These are phyloP conservation scores for Hemileia vastatrix DNA, from an alignment of 1,284 basidiomycete species.

Conservation along the genomic window DNA sequence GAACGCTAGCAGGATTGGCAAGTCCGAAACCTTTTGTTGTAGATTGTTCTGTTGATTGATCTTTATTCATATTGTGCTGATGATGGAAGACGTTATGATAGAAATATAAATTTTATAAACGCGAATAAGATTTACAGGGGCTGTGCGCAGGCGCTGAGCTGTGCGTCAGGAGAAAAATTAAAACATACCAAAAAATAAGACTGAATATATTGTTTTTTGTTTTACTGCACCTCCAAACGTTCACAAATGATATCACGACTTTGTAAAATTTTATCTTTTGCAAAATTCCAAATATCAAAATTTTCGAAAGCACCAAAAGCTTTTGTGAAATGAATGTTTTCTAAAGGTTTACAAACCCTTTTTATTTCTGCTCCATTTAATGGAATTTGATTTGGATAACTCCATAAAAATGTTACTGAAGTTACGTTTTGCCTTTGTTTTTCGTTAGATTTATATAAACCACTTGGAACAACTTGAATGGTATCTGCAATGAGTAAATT, in stretches of 20 bases:
- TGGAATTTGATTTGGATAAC: constrained; percentile 31
- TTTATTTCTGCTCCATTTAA: constrained; percentile 23
- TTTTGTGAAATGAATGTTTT: constrained; percentile 25
- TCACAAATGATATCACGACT: constrained; percentile 24
- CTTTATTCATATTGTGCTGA: no score
- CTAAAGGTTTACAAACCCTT: constrained; percentile 25
- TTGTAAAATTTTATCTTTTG: constrained; percentile 30
- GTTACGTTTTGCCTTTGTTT: constrained; percentile 22
- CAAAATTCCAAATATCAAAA: constrained; percentile 27
- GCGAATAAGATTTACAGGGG: no score
- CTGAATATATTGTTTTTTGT: no score
- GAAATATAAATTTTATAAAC: no score
- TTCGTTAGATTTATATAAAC: constrained; percentile 25
- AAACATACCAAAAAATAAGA: no score
- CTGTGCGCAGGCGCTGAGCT: no score
- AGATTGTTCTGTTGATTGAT: no score
- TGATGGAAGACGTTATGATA: no score
- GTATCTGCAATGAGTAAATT: constrained; percentile 28
- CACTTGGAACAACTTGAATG: constrained; percentile 28
- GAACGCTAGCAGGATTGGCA: no score
- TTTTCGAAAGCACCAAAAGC: constrained; percentile 29
- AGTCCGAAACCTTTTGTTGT: no score
- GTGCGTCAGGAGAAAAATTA: no score
- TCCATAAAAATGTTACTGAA: constrained; percentile 28
- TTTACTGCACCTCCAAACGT: constrained; percentile 7